Evolutionary conservation across 176 grass and related monocot species (phyloP), one percentile per base, ranked within the genome.

Genomic region (Melocanna baccifera): DNA sequence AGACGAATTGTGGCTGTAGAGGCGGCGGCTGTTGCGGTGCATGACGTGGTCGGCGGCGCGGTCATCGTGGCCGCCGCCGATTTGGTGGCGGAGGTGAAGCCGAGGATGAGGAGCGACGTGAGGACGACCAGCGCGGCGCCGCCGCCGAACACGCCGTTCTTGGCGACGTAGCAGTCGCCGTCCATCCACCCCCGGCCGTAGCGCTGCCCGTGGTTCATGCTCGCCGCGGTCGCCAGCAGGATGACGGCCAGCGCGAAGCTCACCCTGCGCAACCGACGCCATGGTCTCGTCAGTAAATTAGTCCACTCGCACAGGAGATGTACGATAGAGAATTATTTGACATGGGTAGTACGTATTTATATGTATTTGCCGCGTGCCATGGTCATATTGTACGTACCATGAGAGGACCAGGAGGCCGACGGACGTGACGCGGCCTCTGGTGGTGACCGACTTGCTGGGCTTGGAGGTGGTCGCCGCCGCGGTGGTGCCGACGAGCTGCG

Each of bases 151-250:
- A 96, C 87, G 61, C 93, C 96, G 66, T 63, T 88, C 46, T 41
- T 82, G 22, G 92, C 87, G 43, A 98, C 23, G 85, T 98, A 98
- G 81, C 93, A 98, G 51, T 95, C 89, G 81, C 93, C 96, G 86
- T 98, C 89, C 89, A 95, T 89, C 96, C 96, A 98, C 30, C 96
- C 96, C 12, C 73, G 82, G 39, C 96, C 93, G 62, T 98, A 98
- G 4, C 76, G 42, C 92, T 96, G 96, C 70, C 91, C 89, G 42
- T 25, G 42, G 87, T 96, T 95, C 93, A 98, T 98, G 93, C 93
- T 96, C 78, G 96, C 61, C 2, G 91, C 96, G 0, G 89, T 92
- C 36, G 76, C 77, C 86, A 95, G 61, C 64, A 98, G 81, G 69
- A 88, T 62, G 10, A 76, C 57, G 23, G 89, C 85, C 89, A 92